These are phyloP conservation scores for Candida sp. DNA, from an alignment of 1,139 yeast genomes.

Conservation along the genomic window DNA sequence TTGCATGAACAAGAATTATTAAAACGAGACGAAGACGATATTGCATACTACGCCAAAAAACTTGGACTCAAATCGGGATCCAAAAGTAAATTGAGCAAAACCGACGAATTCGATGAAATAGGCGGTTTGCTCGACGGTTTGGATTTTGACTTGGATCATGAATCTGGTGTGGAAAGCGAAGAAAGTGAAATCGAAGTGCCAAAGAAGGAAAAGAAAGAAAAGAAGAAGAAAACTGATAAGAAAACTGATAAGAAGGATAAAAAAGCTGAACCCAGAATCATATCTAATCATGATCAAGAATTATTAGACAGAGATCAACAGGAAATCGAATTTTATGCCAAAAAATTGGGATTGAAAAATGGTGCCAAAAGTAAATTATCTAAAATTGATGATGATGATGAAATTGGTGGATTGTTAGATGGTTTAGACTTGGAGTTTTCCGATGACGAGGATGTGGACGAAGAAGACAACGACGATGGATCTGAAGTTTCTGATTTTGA, in stretches of 20 bases:
- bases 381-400: conserved; percentile 60
- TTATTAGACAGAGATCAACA: conserved; percentile 62
- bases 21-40: conserved; percentile 71
- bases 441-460: conserved; percentile 18
- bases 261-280: conserved; percentile 5
- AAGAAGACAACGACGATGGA: conserved; percentile 25
- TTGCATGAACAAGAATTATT: conserved; percentile 43
- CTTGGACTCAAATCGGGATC: conserved; percentile 64
- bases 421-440: conserved; percentile 62
- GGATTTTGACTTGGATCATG: conserved; percentile 44
- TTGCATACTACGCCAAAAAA: conserved; percentile 79
- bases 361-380: conserved; percentile 41
- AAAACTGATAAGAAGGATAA: conserved; percentile 4
- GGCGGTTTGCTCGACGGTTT: conserved; percentile 78
- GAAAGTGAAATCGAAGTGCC: conserved; percentile 8
- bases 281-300: conserved; percentile 40
- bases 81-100: conserved; percentile 37
- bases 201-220: conserved; percentile 4
- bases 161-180: conserved; percentile 8
- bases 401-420: conserved; percentile 69
- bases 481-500: conserved; percentile 41
- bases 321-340: conserved; percentile 81
- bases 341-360: conserved; percentile 68
- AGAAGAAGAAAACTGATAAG: conserved; percentile 2
- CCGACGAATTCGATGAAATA: conserved; percentile 62